These are phyloP conservation scores for Chalciporus sphaerocephalus DNA, from an alignment of 768 basidiomycete genomes.

Conservation along the genomic window DNA sequence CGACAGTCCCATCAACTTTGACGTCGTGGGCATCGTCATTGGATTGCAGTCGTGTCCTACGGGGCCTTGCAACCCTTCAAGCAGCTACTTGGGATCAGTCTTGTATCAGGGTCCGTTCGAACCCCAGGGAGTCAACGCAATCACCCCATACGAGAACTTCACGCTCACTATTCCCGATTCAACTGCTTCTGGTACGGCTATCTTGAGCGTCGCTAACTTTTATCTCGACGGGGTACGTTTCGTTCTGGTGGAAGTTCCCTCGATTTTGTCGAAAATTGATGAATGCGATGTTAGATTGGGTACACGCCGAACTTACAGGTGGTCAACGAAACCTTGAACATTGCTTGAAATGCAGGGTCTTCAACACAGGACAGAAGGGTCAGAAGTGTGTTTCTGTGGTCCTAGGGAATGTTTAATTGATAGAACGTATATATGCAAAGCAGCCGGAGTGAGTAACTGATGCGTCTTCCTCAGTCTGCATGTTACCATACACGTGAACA, in stretches of 20 bases:
- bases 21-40: conserved; percentile 39
- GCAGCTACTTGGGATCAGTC: conserved; percentile 34
- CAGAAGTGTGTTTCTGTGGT: too few relatives aligned
- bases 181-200: conserved; percentile 25
- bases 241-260: background rate
- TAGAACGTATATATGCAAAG: too few relatives aligned
- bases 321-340: conserved; percentile 1
- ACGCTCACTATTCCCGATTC: conserved; percentile 34
- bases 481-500: too few relatives aligned
- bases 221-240: conserved; percentile 34
- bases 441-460: too few relatives aligned
- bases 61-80: conserved; percentile 15
- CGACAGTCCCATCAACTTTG: conserved; percentile 33
- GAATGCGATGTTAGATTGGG: background rate
- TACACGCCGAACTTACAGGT: background rate
- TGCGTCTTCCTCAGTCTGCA: too few relatives aligned
- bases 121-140: conserved; percentile 27
- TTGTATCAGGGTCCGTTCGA: conserved; percentile 40
- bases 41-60: conserved; percentile 34
- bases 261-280: background rate
- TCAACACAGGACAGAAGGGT: too few relatives aligned
- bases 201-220: conserved; percentile 32
- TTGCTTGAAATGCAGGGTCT: background rate
- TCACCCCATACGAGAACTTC: conserved; percentile 38
- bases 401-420: too few relatives aligned